Percentiles rank a stretch among this genome's conserved stretches.
These are phyloP conservation scores for Trifolium repens DNA, from an alignment of 306 rosid species.

Conservation along the genomic window DNA sequence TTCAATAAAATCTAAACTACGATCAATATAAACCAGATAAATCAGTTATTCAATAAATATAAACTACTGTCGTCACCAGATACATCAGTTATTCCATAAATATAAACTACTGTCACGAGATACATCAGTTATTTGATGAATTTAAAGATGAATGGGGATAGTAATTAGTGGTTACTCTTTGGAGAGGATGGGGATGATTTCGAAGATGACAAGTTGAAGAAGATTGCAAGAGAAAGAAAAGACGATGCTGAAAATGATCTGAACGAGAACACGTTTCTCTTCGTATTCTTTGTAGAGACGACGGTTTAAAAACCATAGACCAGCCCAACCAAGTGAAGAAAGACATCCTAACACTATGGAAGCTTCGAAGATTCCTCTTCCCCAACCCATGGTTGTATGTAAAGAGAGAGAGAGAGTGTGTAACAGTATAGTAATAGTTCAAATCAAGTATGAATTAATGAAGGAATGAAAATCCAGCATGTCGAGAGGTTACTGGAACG, in stretches of 20 bases:
- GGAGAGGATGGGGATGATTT: slow-evolving; percentile 97
- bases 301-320: slow-evolving; percentile 88
- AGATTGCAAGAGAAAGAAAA: slow-evolving; percentile 98
- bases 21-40: too few species aligned
- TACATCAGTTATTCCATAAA: too few species aligned
- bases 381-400: slow-evolving; percentile 68
- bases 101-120: too few species aligned
- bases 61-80: too few species aligned
- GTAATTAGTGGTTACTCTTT: slow-evolving; percentile 52
- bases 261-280: slow-evolving; percentile 84
- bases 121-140: too few species aligned
- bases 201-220: slow-evolving; percentile 90
- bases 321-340: slow-evolving; percentile 77
- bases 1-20: too few species aligned
- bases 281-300: slow-evolving; percentile 95
- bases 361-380: slow-evolving; percentile 72
- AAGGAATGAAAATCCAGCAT: too few species aligned
- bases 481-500: too few species aligned
- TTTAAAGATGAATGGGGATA: background rate
- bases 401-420: too few species aligned
- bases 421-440: too few species aligned
- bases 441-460: too few species aligned
- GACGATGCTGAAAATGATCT: slow-evolving; percentile 90
- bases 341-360: slow-evolving; percentile 63
- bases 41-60: too few species aligned